A percentile compares a stretch with the other conserved stretches of the same genome.
phyloP scores from a whole-genome alignment of 129 eudicot species.

The Arctium minus region DNA sequence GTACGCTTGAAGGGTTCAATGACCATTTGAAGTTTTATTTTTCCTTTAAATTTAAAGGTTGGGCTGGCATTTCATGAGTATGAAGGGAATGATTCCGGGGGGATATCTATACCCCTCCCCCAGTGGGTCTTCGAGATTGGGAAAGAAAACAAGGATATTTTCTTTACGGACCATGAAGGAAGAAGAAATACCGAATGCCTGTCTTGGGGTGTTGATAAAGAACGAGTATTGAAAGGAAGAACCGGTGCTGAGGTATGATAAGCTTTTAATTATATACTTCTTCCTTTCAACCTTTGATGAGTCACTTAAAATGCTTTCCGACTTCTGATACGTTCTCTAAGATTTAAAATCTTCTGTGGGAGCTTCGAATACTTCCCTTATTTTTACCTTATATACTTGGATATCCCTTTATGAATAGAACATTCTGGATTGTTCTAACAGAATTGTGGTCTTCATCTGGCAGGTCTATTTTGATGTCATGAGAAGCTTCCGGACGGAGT shows the following conservation, averaged over 20 bases:
- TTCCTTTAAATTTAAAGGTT: constrained; percentile 29
- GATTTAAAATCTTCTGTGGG: neutral
- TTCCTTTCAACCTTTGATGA: neutral
- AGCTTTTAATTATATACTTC: neutral
- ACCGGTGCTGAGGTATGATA: constrained; percentile 53
- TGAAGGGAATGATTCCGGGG: constrained; percentile 50
- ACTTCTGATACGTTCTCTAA: neutral
- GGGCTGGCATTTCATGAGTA: constrained; percentile 63
- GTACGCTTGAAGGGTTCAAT: neutral
- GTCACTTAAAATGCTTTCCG: neutral
- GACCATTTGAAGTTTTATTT: neutral
- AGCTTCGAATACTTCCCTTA: neutral
- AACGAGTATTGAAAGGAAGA: constrained; percentile 60
- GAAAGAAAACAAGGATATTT: constrained; percentile 50
- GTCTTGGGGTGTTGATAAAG: constrained; percentile 74
- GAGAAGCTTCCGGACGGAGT: constrained; percentile 53
- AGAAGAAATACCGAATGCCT: constrained; percentile 58
- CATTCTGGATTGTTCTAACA: neutral
- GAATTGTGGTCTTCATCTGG: neutral
- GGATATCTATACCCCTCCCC: constrained; percentile 47
- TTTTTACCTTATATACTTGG: neutral
- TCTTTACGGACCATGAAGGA: constrained; percentile 67
- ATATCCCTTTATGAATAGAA: neutral
- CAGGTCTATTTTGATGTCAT: constrained; percentile 45
- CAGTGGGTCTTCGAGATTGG: constrained; percentile 69